A percentile compares a stretch with the other conserved stretches of the same genome.
Evolutionary conservation across 2,329 filamentous ascomycete species (phyloP).

Genomic region (Cordyceps javanica): DNA sequence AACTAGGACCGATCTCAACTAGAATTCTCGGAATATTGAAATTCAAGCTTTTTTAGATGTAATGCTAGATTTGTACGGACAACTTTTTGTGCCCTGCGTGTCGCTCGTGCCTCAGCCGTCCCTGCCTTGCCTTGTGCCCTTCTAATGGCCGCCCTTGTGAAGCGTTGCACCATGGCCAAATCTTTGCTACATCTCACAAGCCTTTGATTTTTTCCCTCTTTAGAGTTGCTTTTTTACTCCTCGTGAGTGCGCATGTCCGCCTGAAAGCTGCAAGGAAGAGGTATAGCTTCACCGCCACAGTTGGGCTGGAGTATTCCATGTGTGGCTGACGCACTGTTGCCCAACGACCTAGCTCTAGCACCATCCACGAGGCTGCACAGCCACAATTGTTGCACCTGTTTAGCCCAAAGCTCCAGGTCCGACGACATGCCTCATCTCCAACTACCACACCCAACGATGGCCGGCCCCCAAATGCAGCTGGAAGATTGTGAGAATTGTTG

Average conservation of each 20-base stretch:
- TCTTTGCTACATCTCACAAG: no score
- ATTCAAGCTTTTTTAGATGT: no score
- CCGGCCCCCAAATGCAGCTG: conserved; percentile 73
- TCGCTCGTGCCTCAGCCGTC: no score
- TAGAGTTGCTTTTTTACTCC: no score
- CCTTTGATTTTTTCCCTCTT: not conserved
- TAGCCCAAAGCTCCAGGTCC: conserved; percentile 4
- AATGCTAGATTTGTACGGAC: no score
- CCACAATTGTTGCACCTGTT: conserved; percentile 2
- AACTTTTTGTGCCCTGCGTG: no score
- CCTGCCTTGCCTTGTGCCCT: no score
- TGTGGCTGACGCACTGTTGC: conserved; percentile 1
- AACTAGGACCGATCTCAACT: no score
- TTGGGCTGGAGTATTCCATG: not conserved
- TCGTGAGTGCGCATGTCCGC: no score
- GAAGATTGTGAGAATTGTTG: conserved; percentile 65
- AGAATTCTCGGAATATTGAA: no score
- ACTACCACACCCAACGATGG: conserved; percentile 52
- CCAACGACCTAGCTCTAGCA: not conserved
- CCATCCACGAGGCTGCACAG: conserved; percentile 8
- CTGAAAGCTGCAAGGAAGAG: not conserved
- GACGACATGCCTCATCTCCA: not conserved
- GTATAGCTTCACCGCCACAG: not conserved
- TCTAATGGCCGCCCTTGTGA: no score
- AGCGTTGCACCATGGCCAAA: no score